Base-by-base conservation (phyloP, 1,284 basidiomycete genomes). In the Pterula multifida region DNA sequence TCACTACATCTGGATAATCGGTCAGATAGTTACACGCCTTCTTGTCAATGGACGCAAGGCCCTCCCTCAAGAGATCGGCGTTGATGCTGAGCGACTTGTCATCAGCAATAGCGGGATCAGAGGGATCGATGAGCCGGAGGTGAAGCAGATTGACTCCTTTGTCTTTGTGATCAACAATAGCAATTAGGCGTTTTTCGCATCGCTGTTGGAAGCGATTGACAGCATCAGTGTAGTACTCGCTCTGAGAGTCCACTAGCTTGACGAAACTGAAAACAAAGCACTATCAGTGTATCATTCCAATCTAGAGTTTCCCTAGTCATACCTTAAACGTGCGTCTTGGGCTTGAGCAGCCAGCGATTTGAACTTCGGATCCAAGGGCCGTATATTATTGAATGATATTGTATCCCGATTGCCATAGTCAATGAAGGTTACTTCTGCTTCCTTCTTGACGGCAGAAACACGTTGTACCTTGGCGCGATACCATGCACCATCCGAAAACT, bases 361-460 rank as follows among this genome's bases (percentile, higher is more conserved):
- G 77, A 94, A 95, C 63, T 84, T 86, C 22, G 81, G 68, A 61
- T 94, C 91, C 35, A 95, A 73, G 2, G 90, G 89, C 24, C 91
- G 76, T 55, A 93, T 79, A 55, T 83, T 71, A 21, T 73, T 67
- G 66, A 90, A 93, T 1, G 80, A 66, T 24, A 92, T 71, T 2
- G 77, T 87, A 61, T 91, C 89, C 68, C 92, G 89, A 63, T 94
- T 93, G 48, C 91, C 91, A 58, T 90, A 90, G 65, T 88, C 87
- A 55, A 90, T 89, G 65, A 89, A 90, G 3, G 81, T 85, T 35
- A 93, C 82, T 61, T 92, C 89, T 2, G 85, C 89, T 65, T 90
- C 86, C 63, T 87, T 91, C 70, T 92, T 94, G 48, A 90, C 61
- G 2, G 83, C 79, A 28, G 87, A 93, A 22, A 80, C 71, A 32